Evolutionary conservation across 306 rosid species (phyloP).

Genomic region (Ziziphus jujuba): DNA sequence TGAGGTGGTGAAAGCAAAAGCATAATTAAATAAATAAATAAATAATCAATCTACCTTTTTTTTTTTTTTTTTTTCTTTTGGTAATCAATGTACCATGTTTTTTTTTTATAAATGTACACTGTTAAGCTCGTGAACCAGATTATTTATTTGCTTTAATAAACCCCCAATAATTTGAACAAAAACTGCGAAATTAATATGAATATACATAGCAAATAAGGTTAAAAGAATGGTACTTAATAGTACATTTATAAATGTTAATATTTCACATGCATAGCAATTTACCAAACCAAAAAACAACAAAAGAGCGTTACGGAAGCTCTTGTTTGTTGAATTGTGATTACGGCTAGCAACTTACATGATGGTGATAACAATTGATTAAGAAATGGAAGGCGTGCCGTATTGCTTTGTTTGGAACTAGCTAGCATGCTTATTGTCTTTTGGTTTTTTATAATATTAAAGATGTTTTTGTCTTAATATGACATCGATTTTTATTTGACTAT

Average conservation of each 20-base stretch:
- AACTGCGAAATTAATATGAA: too few species aligned
- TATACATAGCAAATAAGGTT: background rate
- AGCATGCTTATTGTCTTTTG: background rate
- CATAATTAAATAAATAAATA: too few species aligned
- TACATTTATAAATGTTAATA: too few species aligned
- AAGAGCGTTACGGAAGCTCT: background rate
- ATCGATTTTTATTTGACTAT: background rate
- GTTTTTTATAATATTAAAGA: background rate
- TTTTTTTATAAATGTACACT: too few species aligned
- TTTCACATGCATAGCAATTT: background rate
- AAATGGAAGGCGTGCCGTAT: conserved; percentile 18
- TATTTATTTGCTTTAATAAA: too few species aligned
- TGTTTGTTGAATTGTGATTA: background rate
- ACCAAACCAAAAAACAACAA: background rate
- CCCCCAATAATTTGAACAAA: too few species aligned
- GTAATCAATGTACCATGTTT: too few species aligned
- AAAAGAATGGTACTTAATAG: background rate
- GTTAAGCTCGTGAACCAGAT: too few species aligned
- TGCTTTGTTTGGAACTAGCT: background rate
- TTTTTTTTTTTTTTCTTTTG: too few species aligned
- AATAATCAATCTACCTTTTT: too few species aligned
- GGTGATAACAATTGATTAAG: conserved; percentile 1
- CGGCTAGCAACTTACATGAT: background rate
- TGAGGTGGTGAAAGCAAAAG: too few species aligned
- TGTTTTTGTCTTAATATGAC: background rate